Conservation (phyloP, 1,284 basidiomycete genomes). For the Ceratobasidium sp. region DNA sequence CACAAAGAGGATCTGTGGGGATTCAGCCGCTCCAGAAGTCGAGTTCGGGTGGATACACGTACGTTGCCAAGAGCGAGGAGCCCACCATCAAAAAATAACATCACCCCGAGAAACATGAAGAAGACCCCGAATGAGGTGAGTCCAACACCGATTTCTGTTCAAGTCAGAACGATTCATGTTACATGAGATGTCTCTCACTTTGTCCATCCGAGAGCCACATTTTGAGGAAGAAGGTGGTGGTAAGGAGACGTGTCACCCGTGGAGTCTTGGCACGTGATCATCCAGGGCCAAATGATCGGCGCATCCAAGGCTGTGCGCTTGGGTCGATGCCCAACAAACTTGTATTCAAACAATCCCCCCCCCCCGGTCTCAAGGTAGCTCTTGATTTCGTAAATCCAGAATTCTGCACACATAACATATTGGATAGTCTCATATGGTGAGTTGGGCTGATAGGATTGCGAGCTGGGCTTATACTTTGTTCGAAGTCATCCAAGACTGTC, state of each 20-base stretch:
- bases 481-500: background rate
- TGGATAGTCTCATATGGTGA: too few species aligned
- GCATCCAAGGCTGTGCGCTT: background rate
- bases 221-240: constrained; percentile 17
- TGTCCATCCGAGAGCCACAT: constrained; percentile 46
- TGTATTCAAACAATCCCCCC: too few species aligned
- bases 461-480: background rate
- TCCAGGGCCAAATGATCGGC: constrained; percentile 64
- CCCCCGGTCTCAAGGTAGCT: too few species aligned
- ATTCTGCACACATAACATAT: too few species aligned
- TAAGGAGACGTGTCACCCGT: constrained; percentile 36
- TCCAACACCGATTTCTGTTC: constrained; percentile 90
- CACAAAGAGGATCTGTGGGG: constrained; percentile 83
- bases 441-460: too few species aligned
- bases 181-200: constrained; percentile 29
- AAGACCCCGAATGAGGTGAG: constrained; percentile 96
- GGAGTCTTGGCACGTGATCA: constrained; percentile 7
- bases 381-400: too few species aligned
- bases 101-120: constrained; percentile 95
- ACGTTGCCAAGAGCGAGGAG: constrained; percentile 96
- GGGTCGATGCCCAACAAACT: background rate
- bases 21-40: constrained; percentile 49
- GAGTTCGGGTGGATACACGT: constrained; percentile 47
- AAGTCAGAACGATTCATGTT: background rate
- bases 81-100: constrained; percentile 98